Conservation (phyloP, 257 asterid species). For the Jacaranda mimosifolia region DNA sequence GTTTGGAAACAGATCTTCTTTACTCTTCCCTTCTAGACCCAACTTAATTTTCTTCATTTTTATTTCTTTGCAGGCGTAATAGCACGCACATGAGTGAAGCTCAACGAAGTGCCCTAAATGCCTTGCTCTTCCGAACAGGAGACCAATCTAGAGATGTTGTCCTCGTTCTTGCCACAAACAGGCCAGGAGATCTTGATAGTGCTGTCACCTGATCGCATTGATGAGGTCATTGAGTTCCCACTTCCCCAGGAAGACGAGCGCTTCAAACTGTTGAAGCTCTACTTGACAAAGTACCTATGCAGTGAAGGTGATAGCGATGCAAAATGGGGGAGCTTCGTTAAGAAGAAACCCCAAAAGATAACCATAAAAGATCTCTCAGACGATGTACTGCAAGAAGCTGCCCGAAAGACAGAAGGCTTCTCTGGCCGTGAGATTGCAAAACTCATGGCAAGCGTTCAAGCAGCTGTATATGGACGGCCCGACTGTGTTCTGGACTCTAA, state of each 20-base stretch:
- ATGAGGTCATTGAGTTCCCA: constrained; percentile 97
- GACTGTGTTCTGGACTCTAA: constrained; percentile 77
- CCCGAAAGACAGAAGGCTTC: constrained; percentile 75
- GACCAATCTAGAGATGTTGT: constrained; percentile 97
- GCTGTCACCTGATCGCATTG: constrained; percentile 96
- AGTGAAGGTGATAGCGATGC: constrained; percentile 58
- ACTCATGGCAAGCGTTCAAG: constrained; percentile 94
- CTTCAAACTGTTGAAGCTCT: constrained; percentile 81
- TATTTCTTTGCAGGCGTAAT: constrained; percentile 68
- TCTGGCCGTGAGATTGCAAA: constrained; percentile 97
- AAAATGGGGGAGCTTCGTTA: constrained; percentile 62
- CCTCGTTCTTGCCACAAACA: constrained; percentile 93
- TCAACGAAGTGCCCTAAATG: constrained; percentile 92
- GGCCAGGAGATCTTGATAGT: constrained; percentile 94
- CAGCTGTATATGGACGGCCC: constrained; percentile 86
- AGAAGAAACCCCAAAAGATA: constrained; percentile 66
- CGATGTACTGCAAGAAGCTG: constrained; percentile 75
- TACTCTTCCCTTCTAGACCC: background rate
- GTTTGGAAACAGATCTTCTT: background rate
- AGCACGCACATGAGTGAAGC: constrained; percentile 98
- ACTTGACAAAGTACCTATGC: constrained; percentile 76
- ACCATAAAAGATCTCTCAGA: constrained; percentile 70
- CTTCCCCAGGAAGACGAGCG: constrained; percentile 91
- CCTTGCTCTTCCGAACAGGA: constrained; percentile 93
- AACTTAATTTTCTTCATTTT: constrained; percentile 13